Conservation (phyloP, 2,329 filamentous ascomycete genomes). For the Cytospora schulzeri region DNA sequence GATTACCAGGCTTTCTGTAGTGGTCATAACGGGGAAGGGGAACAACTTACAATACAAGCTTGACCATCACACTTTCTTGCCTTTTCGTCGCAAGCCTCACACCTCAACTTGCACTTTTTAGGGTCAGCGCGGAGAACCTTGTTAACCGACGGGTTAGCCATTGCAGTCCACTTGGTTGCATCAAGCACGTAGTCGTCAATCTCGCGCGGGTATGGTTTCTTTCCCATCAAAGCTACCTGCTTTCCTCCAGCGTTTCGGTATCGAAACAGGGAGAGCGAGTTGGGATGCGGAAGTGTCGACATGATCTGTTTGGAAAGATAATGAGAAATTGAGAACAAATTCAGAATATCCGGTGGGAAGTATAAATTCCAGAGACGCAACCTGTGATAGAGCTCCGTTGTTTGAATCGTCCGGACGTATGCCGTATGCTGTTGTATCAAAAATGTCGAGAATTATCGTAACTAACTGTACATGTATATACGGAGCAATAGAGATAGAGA, state of each 20-base stretch:
- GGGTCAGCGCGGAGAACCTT: not conserved
- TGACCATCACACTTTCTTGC: not conserved
- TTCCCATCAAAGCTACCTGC: not conserved
- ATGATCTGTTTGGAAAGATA: not conserved
- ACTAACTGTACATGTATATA: no score
- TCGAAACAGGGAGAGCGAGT: not conserved
- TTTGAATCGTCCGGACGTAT: not conserved
- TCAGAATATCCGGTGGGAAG: not conserved
- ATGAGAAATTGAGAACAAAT: not conserved
- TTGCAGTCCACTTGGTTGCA: not conserved
- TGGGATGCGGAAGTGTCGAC: not conserved
- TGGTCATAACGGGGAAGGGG: not conserved
- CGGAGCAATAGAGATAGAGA: no score
- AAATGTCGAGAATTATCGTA: not conserved
- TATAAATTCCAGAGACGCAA: not conserved
- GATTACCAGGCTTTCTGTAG: no score
- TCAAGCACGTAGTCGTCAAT: constrained; percentile 5
- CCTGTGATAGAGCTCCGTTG: not conserved
- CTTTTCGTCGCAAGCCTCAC: not conserved
- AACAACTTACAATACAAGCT: not conserved
- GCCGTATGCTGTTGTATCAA: not conserved
- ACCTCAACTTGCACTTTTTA: not conserved
- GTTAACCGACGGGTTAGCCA: not conserved
- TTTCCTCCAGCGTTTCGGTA: not conserved
- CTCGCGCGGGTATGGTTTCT: not conserved